These are phyloP conservation scores for Kwoniella sp. DNA, from an alignment of 768 basidiomycete genomes.

Conservation along the genomic window DNA sequence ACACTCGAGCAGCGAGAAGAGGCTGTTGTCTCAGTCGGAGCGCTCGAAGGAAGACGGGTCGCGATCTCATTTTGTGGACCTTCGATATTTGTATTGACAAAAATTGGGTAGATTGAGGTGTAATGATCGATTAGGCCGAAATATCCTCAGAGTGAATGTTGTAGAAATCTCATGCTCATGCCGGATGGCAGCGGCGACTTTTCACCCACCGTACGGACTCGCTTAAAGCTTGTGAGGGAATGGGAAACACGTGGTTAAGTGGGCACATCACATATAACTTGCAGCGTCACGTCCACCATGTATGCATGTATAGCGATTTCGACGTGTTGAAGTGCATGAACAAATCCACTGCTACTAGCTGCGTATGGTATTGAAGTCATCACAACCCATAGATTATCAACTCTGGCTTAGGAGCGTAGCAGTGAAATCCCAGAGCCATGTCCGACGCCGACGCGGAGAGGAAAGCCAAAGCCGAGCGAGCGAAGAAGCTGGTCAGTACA, in stretches of 20 bases:
- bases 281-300: not conserved
- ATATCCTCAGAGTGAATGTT: not conserved
- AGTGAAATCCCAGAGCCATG: conserved; percentile 30
- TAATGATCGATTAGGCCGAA: not conserved
- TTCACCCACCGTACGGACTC: not conserved
- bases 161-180: not conserved
- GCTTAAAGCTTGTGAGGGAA: not conserved
- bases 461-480: conserved; percentile 54
- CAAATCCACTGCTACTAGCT: too few relatives aligned
- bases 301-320: not conserved
- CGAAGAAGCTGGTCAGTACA: conserved; percentile 51
- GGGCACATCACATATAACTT: not conserved
- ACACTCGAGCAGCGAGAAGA: conserved; percentile 14
- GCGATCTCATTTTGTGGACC: conserved; percentile 40
- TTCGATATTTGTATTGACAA: not conserved
- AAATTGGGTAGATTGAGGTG: too few relatives aligned
- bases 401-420: too few relatives aligned
- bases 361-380: not conserved
- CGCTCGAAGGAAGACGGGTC: conserved; percentile 39
- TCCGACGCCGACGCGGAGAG: conserved; percentile 47
- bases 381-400: not conserved
- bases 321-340: not conserved
- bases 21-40: conserved; percentile 19
- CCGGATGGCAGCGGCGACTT: not conserved
- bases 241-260: not conserved